Evolutionary conservation across 1,139 yeast species (phyloP), one percentile per base, ranked within the genome.

Genomic region (Suhomyces wounanorum): DNA sequence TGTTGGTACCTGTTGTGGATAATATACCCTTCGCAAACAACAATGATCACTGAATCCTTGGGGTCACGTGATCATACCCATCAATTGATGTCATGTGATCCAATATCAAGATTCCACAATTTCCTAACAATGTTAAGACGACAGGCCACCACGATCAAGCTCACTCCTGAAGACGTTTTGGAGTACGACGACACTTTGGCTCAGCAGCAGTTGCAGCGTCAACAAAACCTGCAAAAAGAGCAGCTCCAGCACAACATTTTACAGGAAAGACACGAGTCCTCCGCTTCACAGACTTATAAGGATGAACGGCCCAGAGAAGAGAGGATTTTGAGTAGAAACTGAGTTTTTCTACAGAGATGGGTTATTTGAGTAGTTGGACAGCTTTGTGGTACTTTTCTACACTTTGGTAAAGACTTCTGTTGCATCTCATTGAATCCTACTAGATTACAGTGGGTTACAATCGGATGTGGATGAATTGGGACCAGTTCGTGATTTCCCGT

Each of bases 161-260:
- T 85, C 48, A 83, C 87, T 0, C 86, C 87, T 0, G 89, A 84
- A 54, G 90, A 85, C 55, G 77, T 85, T 2, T 69, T 80, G 53
- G 84, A 78, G 48, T 84, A 82, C 56, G 89, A 85, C 54, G 87
- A 84, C 51, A 48, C 56, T 9, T 39, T 52, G 41, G 52, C 45
- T 13, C 55, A 45, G 40, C 49, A 51, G 31, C 44, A 47, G 23
- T 26, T 41, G 26, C 46, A 41, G 42, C 39, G 28, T 4, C 49
- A 40, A 25, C 55, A 48, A 13, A 51, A 53, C 16, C 45, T 36
- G 21, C 42, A 38, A 33, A 48, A 38, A 18, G 42, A 37, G 37
- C 48, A 42, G 18, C 36, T 25, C 17, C 46, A 40, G 33, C 44
- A 37, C 23, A 40, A 16, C 21, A 45, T 47, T 18, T 45, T 51